These are phyloP conservation scores for Firmiana major DNA, from an alignment of 345 rosid genomes.

Conservation along the genomic window DNA sequence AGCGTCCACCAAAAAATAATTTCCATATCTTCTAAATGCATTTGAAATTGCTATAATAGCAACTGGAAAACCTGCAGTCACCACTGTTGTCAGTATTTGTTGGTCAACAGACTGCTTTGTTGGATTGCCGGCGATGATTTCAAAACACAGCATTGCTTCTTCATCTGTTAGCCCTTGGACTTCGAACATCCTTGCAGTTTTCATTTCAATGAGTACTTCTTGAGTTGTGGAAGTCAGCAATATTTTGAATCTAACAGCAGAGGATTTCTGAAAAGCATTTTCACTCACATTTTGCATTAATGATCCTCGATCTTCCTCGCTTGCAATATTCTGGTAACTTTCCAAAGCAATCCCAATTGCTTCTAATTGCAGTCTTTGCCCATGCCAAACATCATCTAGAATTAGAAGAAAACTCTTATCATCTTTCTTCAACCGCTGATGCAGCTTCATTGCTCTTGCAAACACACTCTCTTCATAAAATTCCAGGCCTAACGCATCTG, in stretches of 20 bases:
- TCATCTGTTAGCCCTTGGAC: constrained; percentile 2
- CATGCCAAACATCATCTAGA: constrained; percentile 1
- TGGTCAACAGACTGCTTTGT: background rate
- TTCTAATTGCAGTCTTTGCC: background rate
- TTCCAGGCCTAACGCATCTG: constrained; percentile 4
- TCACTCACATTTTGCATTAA: background rate
- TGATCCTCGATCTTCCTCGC: background rate
- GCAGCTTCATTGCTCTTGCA: constrained; percentile 7
- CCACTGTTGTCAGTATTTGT: background rate
- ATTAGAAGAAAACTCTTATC: background rate
- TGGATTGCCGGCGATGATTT: background rate
- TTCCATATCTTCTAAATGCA: background rate
- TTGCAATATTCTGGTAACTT: background rate
- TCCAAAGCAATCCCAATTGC: background rate
- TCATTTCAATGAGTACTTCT: constrained; percentile 7
- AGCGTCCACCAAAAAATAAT: background rate
- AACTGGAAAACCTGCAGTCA: constrained; percentile 30
- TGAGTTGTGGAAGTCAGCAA: constrained; percentile 18
- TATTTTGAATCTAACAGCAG: constrained; percentile 20
- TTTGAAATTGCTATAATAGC: constrained; percentile 8
- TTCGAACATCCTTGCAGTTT: background rate
- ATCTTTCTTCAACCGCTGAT: constrained; percentile 1
- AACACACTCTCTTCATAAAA: background rate
- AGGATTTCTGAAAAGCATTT: constrained; percentile 4
- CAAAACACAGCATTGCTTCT: constrained; percentile 22